A percentile compares a stretch with the other conserved stretches of the same genome.
These are phyloP conservation scores for Boletellus deceptivus DNA, from an alignment of 1,284 basidiomycete genomes.

Conservation along the genomic window DNA sequence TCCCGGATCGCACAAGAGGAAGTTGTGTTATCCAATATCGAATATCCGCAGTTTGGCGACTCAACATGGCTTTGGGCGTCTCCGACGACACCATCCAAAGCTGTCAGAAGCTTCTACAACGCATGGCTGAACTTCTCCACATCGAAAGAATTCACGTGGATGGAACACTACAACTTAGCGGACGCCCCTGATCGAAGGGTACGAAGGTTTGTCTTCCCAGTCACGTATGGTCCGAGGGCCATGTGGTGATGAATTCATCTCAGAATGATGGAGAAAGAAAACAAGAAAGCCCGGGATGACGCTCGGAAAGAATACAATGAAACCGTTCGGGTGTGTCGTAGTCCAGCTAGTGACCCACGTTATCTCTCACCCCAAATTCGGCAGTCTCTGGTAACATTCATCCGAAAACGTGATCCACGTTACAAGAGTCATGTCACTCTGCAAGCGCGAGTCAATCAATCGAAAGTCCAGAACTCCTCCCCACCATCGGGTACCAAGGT, in stretches of 20 bases:
- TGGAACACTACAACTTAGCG: constrained; percentile 78
- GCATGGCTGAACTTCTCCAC: constrained; percentile 88
- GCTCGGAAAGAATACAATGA: constrained; percentile 93
- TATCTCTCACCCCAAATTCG: neutral
- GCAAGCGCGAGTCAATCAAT: constrained; percentile 41
- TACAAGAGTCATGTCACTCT: constrained; percentile 72
- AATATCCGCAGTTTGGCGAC: constrained; percentile 84
- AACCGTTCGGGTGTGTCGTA: constrained; percentile 66
- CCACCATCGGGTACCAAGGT: constrained; percentile 18
- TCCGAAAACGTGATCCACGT: constrained; percentile 92
- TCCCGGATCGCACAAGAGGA: constrained; percentile 84
- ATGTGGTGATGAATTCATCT: neutral
- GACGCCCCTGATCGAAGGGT: constrained; percentile 88
- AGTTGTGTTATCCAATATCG: constrained; percentile 50
- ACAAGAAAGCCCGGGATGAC: constrained; percentile 88
- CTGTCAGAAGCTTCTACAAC: constrained; percentile 78
- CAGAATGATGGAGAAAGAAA: constrained; percentile 94
- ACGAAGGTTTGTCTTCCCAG: constrained; percentile 53
- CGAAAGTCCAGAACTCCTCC: constrained; percentile 33
- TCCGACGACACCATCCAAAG: constrained; percentile 40
- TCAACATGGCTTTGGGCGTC: constrained; percentile 72
- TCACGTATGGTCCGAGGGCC: neutral
- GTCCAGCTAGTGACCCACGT: neutral
- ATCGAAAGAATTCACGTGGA: constrained; percentile 89
- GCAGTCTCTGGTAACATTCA: constrained; percentile 80